Evolutionary conservation across 371 early-diverging fungal genomes (phyloP), one percentile per base, ranked within the genome.

Genomic region (Circinella minor): DNA sequence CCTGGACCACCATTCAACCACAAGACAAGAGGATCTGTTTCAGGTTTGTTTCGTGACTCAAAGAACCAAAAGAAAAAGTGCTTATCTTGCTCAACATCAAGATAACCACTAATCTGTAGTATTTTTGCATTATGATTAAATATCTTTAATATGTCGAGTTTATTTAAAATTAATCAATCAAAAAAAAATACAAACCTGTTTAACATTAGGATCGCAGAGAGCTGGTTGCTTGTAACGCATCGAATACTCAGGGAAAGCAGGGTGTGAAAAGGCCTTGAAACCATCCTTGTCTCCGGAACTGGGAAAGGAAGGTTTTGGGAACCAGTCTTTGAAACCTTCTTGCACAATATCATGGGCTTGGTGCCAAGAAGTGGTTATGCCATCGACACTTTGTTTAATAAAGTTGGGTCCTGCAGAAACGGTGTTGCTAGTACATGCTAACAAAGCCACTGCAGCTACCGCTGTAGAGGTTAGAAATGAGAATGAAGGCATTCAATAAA

Each of bases 61-160:
- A 96, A 96, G 84, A 94, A 92, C 94, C 94, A 94, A 79, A 95
- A 95, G 84, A 94, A 96, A 73, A 92, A 86, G 71, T 91, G 90
- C 73, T 87, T 87, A 55, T 85, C 85, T 1, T 76, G 65, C 9
- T 82, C 87, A 57, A 86, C 72, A 67, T 91, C 90, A 39, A 92
- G 69, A 71, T 92, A 92, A 39, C 92, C 92, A 46, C 69, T 75
- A 34, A 65, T 71, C 75, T 74, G 20, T 37, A 46, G 0, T 43
- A 43, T 43, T 27, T 27, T 27, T 2, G 27, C 27, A 43, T 20
- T 15, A 37, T 13, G 57, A 36, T 36, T 49, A 37, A 49, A 18
- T 10, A 55, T 64, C 47, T 10, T 17, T 27, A 49, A 15, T n/a
- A 39, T 36, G 27, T 27, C 27, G 2, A 2, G 27, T 27, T 27